These are phyloP conservation scores for Apiotrichum mycotoxinovorans DNA, from an alignment of 1,284 basidiomycete species.

Conservation along the genomic window DNA sequence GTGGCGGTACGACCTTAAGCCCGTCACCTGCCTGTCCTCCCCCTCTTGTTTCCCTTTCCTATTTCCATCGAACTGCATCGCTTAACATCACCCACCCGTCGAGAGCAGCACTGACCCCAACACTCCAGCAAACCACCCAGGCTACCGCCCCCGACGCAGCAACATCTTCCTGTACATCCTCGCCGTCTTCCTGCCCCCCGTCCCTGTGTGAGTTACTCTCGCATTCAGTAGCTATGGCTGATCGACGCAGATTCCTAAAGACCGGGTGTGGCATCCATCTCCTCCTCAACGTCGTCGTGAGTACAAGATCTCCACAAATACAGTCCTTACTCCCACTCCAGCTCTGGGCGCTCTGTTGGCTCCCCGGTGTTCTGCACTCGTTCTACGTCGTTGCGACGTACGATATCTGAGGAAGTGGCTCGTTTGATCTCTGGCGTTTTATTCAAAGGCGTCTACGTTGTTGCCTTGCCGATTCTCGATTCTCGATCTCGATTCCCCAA, in stretches of 20 bases:
- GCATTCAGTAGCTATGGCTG: background rate
- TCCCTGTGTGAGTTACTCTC: constrained; percentile 5
- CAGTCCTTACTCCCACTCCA: background rate
- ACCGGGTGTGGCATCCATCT: constrained; percentile 4
- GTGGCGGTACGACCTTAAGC: too few species aligned
- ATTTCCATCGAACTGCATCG: background rate
- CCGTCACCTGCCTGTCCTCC: too few species aligned
- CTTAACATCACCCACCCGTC: background rate
- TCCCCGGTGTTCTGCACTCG: constrained; percentile 13
- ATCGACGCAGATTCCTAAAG: constrained; percentile 2
- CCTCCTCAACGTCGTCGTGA: constrained; percentile 11
- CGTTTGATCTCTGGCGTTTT: too few species aligned
- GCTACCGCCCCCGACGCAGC: background rate
- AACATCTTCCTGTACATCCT: constrained; percentile 6
- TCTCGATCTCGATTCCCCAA: too few species aligned
- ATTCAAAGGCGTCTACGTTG: too few species aligned
- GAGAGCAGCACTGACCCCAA: background rate
- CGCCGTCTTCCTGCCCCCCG: constrained; percentile 10
- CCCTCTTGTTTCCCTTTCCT: too few species aligned
- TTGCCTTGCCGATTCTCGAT: too few species aligned
- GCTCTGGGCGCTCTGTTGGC: constrained; percentile 12
- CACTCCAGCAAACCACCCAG: background rate
- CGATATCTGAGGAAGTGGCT: too few species aligned
- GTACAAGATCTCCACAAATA: background rate
- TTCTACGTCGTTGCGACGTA: constrained; percentile 1